Conservation (phyloP, 805 yeast genomes). For the Suhomyces prunicola region DNA sequence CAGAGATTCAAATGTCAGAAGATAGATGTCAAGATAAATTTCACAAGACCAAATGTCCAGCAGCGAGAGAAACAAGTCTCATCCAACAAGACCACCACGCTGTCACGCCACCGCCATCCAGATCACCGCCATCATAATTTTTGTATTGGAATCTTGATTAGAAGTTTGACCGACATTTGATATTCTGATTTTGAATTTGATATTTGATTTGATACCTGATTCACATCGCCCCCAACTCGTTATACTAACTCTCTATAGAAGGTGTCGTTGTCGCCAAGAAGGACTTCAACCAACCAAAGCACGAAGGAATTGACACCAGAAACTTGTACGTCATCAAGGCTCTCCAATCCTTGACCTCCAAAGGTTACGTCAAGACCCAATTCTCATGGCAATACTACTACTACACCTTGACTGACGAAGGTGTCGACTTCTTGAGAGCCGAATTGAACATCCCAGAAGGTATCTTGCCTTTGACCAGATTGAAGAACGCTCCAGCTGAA, state of each 20-base stretch:
- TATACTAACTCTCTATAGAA: conserved; percentile 59
- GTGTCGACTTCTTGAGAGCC: conserved; percentile 97
- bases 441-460: conserved; percentile 98
- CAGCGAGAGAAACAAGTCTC: neutral
- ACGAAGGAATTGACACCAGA: conserved; percentile 97
- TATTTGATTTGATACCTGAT: too few species aligned
- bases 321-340: conserved; percentile 98
- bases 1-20: too few species aligned
- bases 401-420: conserved; percentile 99
- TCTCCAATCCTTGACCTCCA: conserved; percentile 97
- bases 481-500: conserved; percentile 89
- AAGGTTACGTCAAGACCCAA: conserved; percentile 99
- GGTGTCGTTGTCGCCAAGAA: conserved; percentile 99
- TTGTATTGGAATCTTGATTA: too few species aligned
- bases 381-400: conserved; percentile 99
- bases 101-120: too few species aligned
- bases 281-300: conserved; percentile 96
- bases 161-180: too few species aligned
- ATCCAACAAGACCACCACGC: too few species aligned
- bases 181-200: too few species aligned
- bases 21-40: too few species aligned
- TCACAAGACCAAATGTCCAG: too few species aligned
- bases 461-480: conserved; percentile 97
- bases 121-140: too few species aligned
- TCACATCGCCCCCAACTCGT: too few species aligned